These are phyloP conservation scores for Colletotrichum scovillei DNA, from an alignment of 2,329 filamentous ascomycete species.

Conservation along the genomic window DNA sequence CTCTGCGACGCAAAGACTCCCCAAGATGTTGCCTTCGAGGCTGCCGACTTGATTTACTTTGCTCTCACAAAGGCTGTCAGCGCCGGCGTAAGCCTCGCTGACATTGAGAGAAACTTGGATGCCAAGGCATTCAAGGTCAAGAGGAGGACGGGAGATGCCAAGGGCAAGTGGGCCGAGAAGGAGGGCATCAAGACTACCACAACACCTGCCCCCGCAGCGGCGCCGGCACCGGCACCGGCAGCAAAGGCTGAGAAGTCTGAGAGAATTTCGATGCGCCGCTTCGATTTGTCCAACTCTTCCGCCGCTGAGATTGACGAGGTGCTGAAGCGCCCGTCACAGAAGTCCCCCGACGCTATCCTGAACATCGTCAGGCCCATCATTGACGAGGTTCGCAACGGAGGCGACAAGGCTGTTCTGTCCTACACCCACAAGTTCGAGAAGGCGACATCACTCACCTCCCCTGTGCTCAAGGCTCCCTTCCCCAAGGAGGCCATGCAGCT, in stretches of 20 bases:
- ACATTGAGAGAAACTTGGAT: slow-evolving; percentile 93
- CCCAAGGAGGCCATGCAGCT: slow-evolving; percentile 83
- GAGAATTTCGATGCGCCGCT: slow-evolving; percentile 85
- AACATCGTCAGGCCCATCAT: slow-evolving; percentile 93
- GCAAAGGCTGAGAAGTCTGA: slow-evolving; percentile 53
- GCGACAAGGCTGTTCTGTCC: slow-evolving; percentile 87
- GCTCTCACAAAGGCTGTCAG: slow-evolving; percentile 89
- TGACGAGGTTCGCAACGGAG: slow-evolving; percentile 82
- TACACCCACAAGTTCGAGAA: slow-evolving; percentile 99
- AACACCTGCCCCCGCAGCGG: slow-evolving; percentile 38
- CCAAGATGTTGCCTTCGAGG: slow-evolving; percentile 90
- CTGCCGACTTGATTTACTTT: slow-evolving; percentile 96
- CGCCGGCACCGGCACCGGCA: slow-evolving; percentile 47
- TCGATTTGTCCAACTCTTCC: slow-evolving; percentile 74
- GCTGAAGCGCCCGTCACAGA: slow-evolving; percentile 90
- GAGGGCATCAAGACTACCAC: slow-evolving; percentile 69
- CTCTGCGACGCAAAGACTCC: slow-evolving; percentile 87
- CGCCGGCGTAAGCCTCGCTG: slow-evolving; percentile 85
- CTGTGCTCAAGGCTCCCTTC: slow-evolving; percentile 91
- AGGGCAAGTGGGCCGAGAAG: slow-evolving; percentile 90
- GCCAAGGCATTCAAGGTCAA: slow-evolving; percentile 96
- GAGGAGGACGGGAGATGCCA: slow-evolving; percentile 91
- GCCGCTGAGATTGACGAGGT: slow-evolving; percentile 76
- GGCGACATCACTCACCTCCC: slow-evolving; percentile 88
- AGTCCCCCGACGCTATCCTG: slow-evolving; percentile 93